Evolutionary conservation across 805 yeast species (phyloP).

Genomic region (Myxozyma melibiosi): DNA sequence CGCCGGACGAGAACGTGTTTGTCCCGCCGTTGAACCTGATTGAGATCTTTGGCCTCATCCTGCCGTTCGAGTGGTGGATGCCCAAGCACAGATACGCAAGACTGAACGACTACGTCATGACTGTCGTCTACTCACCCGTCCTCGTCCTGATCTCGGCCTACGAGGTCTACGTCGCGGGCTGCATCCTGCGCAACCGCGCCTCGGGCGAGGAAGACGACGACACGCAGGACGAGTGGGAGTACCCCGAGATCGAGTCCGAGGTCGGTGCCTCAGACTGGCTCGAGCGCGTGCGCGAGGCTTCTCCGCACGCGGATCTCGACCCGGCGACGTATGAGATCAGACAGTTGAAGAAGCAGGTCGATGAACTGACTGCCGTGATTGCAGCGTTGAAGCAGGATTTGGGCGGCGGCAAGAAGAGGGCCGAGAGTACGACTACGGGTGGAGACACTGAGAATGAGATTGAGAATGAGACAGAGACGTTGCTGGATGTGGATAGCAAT

Average conservation of each 20-base stretch:
- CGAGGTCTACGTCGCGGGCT: conserved; percentile 67
- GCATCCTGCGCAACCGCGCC: conserved; percentile 70
- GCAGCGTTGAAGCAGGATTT: conserved; percentile 3
- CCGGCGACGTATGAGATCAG: conserved; percentile 25
- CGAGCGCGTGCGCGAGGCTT: conserved; percentile 50
- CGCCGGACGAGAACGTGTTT: conserved; percentile 83
- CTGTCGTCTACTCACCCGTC: conserved; percentile 65
- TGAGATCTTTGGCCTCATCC: conserved; percentile 57
- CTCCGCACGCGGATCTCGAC: conserved; percentile 61
- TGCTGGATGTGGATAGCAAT: conserved; percentile 4
- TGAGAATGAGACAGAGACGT: conserved; percentile 9
- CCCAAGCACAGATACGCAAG: conserved; percentile 42
- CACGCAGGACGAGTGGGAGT: conserved; percentile 84
- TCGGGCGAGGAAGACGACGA: conserved; percentile 73
- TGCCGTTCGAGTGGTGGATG: conserved; percentile 48
- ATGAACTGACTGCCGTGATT: conserved; percentile 14
- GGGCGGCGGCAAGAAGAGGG: neutral
- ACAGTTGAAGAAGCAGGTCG: conserved; percentile 19
- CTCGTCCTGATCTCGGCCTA: conserved; percentile 60
- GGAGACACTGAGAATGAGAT: neutral
- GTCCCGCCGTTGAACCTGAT: conserved; percentile 83
- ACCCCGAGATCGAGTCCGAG: conserved; percentile 69
- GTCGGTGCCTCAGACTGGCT: conserved; percentile 56
- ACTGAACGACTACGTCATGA: conserved; percentile 61
- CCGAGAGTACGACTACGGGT: no score